phyloP scores from a whole-genome alignment of 768 basidiomycete genomes.

The Heimioporus sp. region DNA sequence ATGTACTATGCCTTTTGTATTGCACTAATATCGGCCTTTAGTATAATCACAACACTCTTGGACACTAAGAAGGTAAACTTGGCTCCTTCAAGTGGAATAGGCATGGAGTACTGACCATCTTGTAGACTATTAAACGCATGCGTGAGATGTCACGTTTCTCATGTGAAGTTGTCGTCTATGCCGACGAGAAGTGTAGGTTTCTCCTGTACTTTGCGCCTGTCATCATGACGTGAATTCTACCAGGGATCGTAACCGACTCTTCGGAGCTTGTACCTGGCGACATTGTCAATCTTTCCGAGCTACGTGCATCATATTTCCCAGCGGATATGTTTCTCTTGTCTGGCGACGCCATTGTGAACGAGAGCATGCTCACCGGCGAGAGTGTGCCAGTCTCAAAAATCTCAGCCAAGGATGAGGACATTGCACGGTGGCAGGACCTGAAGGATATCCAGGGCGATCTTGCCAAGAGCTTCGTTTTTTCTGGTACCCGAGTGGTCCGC shows the following conservation, averaged over 20 bases:
- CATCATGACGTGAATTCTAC: slow-evolving; percentile 2
- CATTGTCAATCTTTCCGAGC: slow-evolving; percentile 82
- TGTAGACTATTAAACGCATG: slow-evolving; percentile 88
- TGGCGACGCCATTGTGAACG: slow-evolving; percentile 97
- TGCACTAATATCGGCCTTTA: slow-evolving; percentile 82
- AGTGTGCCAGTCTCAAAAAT: slow-evolving; percentile 95
- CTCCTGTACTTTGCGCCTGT: neutral
- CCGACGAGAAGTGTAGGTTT: slow-evolving; percentile 68
- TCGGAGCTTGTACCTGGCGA: slow-evolving; percentile 87
- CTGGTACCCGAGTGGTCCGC: slow-evolving; percentile 88
- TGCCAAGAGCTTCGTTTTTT: slow-evolving; percentile 82
- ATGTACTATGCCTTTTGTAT: slow-evolving; percentile 98
- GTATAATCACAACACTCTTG: slow-evolving; percentile 80
- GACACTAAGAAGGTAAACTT: slow-evolving; percentile 82
- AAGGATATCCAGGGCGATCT: slow-evolving; percentile 60
- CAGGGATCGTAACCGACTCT: slow-evolving; percentile 76
- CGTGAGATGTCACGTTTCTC: slow-evolving; percentile 92
- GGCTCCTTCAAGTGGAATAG: neutral
- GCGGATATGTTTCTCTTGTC: slow-evolving; percentile 91
- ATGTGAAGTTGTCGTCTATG: slow-evolving; percentile 69
- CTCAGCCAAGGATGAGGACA: slow-evolving; percentile 76
- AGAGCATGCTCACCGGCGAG: slow-evolving; percentile 99
- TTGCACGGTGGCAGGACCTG: slow-evolving; percentile 65
- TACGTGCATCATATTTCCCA: slow-evolving; percentile 72
- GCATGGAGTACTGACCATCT: slow-evolving; percentile 4